These are phyloP conservation scores for Volvox carteri DNA, from an alignment of 163 green algal species.

Conservation along the genomic window DNA sequence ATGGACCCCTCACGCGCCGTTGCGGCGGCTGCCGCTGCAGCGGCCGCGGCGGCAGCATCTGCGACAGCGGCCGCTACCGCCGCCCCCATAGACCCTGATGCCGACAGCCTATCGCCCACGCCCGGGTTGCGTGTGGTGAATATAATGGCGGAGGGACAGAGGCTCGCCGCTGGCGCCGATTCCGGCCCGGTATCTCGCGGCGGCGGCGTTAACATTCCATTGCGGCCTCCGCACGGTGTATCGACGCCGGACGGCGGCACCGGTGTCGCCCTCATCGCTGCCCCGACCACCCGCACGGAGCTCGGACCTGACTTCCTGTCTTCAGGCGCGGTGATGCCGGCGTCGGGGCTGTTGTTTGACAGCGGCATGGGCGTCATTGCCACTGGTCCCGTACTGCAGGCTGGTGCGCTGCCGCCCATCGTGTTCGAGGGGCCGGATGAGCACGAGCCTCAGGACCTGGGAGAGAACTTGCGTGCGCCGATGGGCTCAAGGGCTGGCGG, in stretches of 20 bases:
- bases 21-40: background rate
- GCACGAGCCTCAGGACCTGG: slow-evolving; percentile 20
- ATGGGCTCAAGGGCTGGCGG: background rate
- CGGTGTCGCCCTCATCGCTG: background rate
- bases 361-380: background rate
- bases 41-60: background rate
- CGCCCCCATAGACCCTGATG: background rate
- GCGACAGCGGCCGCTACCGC: background rate
- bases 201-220: background rate
- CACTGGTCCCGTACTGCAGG: background rate
- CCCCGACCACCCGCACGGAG: background rate
- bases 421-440: background rate
- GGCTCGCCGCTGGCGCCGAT: background rate
- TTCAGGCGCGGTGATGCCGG: background rate
- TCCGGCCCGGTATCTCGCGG: background rate
- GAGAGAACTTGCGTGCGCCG: background rate
- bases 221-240: background rate
- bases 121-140: background rate
- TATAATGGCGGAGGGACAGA: background rate
- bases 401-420: background rate
- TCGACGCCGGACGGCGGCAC: background rate
- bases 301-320: slow-evolving; percentile 5
- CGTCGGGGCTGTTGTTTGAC: slow-evolving; percentile 6
- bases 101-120: background rate
- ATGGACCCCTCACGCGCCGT: background rate